Evolutionary conservation across 2,329 filamentous ascomycete species (phyloP).

Genomic region (Lachnellula occidentalis): DNA sequence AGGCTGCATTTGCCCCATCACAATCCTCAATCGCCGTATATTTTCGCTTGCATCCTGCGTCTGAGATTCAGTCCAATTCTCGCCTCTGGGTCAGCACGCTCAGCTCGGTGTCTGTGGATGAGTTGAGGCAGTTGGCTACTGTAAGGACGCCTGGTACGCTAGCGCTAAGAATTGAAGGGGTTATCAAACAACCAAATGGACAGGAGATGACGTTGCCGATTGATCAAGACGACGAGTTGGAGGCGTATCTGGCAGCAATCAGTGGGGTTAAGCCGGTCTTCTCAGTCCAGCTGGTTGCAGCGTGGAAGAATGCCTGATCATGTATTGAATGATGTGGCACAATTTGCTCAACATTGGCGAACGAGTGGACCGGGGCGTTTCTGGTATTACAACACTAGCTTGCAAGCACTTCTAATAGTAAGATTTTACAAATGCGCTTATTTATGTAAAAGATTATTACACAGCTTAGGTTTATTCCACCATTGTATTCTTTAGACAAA

Average conservation of each 20-base stretch:
- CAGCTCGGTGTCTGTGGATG: conserved; percentile 47
- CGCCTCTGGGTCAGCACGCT: conserved; percentile 65
- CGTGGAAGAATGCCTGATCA: conserved; percentile 23
- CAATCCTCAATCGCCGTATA: conserved; percentile 52
- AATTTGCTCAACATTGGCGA: too few species aligned
- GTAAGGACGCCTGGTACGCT: conserved; percentile 55
- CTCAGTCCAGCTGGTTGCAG: conserved; percentile 27
- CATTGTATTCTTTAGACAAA: too few species aligned
- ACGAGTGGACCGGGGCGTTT: too few species aligned
- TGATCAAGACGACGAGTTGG: conserved; percentile 65
- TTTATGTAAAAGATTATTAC: too few species aligned
- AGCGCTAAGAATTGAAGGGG: conserved; percentile 58
- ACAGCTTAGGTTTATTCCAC: too few species aligned
- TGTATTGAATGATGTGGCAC: too few species aligned
- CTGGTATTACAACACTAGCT: too few species aligned
- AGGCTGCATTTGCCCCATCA: conserved; percentile 31
- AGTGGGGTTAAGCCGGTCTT: conserved; percentile 30
- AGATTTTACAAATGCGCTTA: too few species aligned
- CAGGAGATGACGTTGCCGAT: conserved; percentile 60
- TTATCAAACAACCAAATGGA: conserved; percentile 50
- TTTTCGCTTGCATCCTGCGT: conserved; percentile 63
- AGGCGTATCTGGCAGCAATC: conserved; percentile 61
- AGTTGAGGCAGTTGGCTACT: conserved; percentile 57
- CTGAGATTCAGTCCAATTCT: conserved; percentile 44
- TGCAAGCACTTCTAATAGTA: too few species aligned